These are phyloP conservation scores for Rubia tinctorum DNA, from an alignment of 305 asterid genomes.

Conservation along the genomic window DNA sequence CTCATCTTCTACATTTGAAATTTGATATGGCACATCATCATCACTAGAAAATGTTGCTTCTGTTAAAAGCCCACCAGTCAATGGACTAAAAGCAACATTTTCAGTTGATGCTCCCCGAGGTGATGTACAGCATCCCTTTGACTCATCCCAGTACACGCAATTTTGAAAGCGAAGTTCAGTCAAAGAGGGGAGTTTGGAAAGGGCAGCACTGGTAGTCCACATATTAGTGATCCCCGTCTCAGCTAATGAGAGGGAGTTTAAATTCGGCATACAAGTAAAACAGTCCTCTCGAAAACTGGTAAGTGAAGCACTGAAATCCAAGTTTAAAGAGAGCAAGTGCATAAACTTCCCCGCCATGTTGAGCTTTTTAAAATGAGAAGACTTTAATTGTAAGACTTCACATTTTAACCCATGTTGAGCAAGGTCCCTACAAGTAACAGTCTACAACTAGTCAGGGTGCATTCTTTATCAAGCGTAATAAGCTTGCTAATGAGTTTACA, in stretches of 20 bases:
- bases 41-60: conserved; percentile 38
- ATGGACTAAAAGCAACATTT: conserved; percentile 32
- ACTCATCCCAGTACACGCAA: conserved; percentile 35
- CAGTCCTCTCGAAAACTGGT: conserved; percentile 79
- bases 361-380: conserved; percentile 83
- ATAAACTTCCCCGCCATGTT: conserved; percentile 66
- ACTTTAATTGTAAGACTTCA: conserved; percentile 63
- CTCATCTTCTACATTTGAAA: conserved; percentile 35
- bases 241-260: conserved; percentile 71
- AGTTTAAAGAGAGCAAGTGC: conserved; percentile 62
- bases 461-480: neutral
- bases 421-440: conserved; percentile 56
- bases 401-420: conserved; percentile 74
- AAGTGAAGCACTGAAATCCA: conserved; percentile 86
- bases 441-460: conserved; percentile 21
- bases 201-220: conserved; percentile 87
- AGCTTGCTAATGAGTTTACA: neutral
- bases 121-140: conserved; percentile 36
- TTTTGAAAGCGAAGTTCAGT: conserved; percentile 79
- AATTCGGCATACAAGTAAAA: conserved; percentile 77
- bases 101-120: conserved; percentile 31
- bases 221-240: conserved; percentile 80
- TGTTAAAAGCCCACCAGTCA: conserved; percentile 26
- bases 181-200: conserved; percentile 67
- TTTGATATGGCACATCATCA: conserved; percentile 36